These are phyloP conservation scores for Arabidopsis lyrata DNA, from an alignment of 441 rosid species.

Conservation along the genomic window DNA sequence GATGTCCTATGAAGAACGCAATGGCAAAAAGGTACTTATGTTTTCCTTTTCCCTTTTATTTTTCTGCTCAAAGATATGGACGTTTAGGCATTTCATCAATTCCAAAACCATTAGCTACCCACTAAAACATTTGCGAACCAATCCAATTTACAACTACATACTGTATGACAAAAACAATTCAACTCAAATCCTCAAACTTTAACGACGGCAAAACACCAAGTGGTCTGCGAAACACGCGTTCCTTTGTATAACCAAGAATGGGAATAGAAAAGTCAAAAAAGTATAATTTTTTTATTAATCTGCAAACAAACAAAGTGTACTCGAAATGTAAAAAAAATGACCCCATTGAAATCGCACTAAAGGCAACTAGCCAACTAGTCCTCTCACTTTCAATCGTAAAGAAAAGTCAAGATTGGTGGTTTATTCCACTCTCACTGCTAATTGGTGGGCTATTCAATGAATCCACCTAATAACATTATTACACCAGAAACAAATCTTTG, in stretches of 20 bases:
- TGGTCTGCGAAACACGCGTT: slow-evolving; percentile 14
- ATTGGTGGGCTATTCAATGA: slow-evolving; percentile 7
- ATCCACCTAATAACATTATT: slow-evolving; percentile 20
- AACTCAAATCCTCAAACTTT: slow-evolving; percentile 3
- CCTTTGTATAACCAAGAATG: not conserved
- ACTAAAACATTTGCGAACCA: not conserved
- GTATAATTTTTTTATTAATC: not conserved
- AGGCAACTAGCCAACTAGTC: slow-evolving; percentile 37
- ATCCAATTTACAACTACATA: not conserved
- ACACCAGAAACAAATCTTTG: slow-evolving; percentile 4
- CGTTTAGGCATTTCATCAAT: not conserved
- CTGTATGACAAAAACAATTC: not conserved
- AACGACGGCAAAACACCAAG: not conserved
- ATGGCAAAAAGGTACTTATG: too few relatives aligned
- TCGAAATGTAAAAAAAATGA: not conserved
- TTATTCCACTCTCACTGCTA: slow-evolving; percentile 5
- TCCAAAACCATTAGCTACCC: not conserved
- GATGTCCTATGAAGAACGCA: not conserved
- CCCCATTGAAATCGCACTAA: slow-evolving; percentile 20
- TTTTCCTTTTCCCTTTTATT: too few relatives aligned
- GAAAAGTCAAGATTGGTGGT: slow-evolving; percentile 43
- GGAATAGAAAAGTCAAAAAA: not conserved
- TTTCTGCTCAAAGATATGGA: not conserved
- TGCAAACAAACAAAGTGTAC: not conserved
- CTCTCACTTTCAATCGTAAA: not conserved